A percentile compares a stretch with the other conserved stretches of the same genome.
phyloP scores from a whole-genome alignment of 2,329 filamentous ascomycete species.

The Dothiorella sarmentorum region DNA sequence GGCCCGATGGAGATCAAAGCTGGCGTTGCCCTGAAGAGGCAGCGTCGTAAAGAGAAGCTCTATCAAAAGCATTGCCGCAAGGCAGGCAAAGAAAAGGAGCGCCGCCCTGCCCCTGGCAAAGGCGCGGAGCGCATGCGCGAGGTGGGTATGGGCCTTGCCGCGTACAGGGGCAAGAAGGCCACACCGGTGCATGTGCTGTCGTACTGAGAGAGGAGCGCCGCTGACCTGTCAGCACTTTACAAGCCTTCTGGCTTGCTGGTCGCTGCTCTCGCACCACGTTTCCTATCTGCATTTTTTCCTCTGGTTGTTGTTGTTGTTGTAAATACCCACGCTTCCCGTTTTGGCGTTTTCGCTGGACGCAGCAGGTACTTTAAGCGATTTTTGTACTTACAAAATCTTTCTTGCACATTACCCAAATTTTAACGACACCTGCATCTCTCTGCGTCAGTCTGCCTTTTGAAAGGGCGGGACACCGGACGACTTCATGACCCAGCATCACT shows the following conservation, averaged over 20 bases:
- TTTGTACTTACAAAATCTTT: constrained; percentile 12
- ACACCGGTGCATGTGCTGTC: constrained; percentile 44
- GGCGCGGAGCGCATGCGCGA: constrained; percentile 92
- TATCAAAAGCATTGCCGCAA: constrained; percentile 86
- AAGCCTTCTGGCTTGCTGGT: constrained; percentile 35
- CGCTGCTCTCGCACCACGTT: constrained; percentile 32
- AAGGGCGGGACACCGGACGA: constrained; percentile 11
- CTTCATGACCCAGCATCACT: constrained; percentile 13
- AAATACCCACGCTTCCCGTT: constrained; percentile 19
- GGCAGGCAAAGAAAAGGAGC: constrained; percentile 62
- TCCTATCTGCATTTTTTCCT: constrained; percentile 14
- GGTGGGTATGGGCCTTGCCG: constrained; percentile 83
- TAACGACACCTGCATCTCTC: constrained; percentile 1
- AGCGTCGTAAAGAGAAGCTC: constrained; percentile 88
- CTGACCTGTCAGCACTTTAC: constrained; percentile 32
- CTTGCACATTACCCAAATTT: constrained; percentile 8
- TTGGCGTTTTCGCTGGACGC: constrained; percentile 14
- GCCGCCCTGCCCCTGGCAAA: constrained; percentile 72
- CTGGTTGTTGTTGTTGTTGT: too few species aligned
- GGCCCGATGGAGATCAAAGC: constrained; percentile 94
- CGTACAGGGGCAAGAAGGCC: constrained; percentile 61
- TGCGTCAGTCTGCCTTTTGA: neutral
- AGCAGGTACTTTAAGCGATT: constrained; percentile 15
- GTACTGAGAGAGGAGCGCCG: constrained; percentile 41
- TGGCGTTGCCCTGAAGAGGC: constrained; percentile 88